Base-by-base conservation (phyloP, 2,329 filamentous ascomycete genomes). In the Ceratocystis ficicola region DNA sequence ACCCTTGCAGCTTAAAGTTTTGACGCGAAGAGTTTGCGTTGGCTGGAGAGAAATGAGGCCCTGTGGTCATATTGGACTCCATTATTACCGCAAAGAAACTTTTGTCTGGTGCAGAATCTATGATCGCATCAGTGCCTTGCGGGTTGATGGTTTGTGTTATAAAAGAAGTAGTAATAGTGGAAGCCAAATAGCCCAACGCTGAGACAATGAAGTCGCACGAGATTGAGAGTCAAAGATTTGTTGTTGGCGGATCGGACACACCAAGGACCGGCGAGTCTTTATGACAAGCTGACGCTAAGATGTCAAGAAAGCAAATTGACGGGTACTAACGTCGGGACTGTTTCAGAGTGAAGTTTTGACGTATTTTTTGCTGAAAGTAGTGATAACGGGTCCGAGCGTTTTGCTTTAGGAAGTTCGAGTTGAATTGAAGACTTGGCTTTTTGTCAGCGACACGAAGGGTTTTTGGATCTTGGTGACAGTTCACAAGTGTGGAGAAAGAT, bases 1-100 rank as follows among this genome's bases (percentile, higher is more conserved):
- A 63, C 17, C 65, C 65, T 22, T 66, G 48, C 30, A 62, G 55
- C 41, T 64, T 66, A 17, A 61, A 63, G 44, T 66, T 66, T 62
- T 63, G 52, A 32, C 55, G n/a, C 44, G 61, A 63, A 50, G 44
- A 48, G 41, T 63, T 48, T 46, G 61, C 7, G 25, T 36, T 59
- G 30, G 15, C 28, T 50, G 6, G 50, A 63, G 44, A 32, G 6
- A 50, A 32, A 59, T 59, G 46, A 63, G 44, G 61, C 25, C 44
- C 61, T 48, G 30, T 46, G 20, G 61, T 44, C 61, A 48, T 63
- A 63, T 30, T 50, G 44, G 44, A 63, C 44, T 48, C 41, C 61
- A 63, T 63, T 63, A 63, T 48, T 48, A 48, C 25, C 32, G 25
- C 44, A 50, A 48, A 36, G 36, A 46, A 30, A 30, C 61, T 32